Percentiles rank a stretch among this genome's conserved stretches.
Evolutionary conservation across 2,329 filamentous ascomycete species (phyloP).

Genomic region (Scedosporium apiospermum): DNA sequence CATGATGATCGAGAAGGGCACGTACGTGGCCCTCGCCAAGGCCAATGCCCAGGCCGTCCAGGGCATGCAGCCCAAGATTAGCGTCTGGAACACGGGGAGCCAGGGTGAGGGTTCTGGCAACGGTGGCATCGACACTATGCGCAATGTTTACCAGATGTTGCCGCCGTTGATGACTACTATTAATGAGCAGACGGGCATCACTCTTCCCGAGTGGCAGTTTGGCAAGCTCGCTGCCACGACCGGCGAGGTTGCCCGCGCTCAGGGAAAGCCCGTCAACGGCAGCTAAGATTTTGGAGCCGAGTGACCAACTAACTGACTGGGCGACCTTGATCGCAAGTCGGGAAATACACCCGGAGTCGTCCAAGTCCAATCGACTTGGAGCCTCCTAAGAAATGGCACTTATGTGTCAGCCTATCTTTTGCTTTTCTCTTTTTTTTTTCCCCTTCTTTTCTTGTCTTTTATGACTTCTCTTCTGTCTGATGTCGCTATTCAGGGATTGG

Average conservation of each 20-base stretch:
- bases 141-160: constrained; percentile 76
- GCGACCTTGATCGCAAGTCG: no score
- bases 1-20: constrained; percentile 79
- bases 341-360: no score
- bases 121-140: constrained; percentile 51
- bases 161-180: constrained; percentile 78
- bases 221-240: constrained; percentile 29
- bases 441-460: neutral
- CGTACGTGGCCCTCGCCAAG: constrained; percentile 66
- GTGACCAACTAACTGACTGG: no score
- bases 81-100: constrained; percentile 73
- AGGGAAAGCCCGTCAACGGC: neutral
- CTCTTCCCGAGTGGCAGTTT: constrained; percentile 68
- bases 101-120: constrained; percentile 32
- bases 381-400: neutral
- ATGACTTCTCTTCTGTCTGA: no score
- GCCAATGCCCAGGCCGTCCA: constrained; percentile 68
- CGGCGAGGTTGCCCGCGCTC: constrained; percentile 17
- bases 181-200: constrained; percentile 80
- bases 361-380: no score
- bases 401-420: neutral
- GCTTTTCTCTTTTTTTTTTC: neutral
- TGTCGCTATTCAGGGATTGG: no score
- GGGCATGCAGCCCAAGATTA: constrained; percentile 81
- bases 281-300: neutral